Evolutionary conservation across 805 yeast species (phyloP).

Genomic region (Metschnikowia continentalis): DNA sequence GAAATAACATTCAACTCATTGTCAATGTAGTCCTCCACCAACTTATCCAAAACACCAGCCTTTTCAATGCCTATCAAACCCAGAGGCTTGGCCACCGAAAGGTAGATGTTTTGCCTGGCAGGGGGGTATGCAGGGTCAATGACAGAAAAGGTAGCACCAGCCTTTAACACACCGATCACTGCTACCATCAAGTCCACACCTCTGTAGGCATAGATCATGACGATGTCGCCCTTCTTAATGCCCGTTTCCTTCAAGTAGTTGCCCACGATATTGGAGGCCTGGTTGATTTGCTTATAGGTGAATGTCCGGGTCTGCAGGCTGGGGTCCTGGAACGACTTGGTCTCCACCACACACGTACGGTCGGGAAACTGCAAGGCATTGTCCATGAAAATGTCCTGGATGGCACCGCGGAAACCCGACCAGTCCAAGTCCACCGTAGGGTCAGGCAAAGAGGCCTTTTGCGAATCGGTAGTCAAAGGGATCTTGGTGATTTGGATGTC

Average conservation of each 20-base stretch:
- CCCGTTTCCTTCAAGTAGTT: slow-evolving; percentile 81
- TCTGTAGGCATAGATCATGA: slow-evolving; percentile 95
- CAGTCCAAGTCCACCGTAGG: slow-evolving; percentile 87
- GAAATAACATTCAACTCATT: slow-evolving; percentile 70
- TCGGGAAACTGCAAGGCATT: slow-evolving; percentile 86
- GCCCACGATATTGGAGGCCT: slow-evolving; percentile 90
- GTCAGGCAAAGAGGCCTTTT: slow-evolving; percentile 65
- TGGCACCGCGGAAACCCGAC: slow-evolving; percentile 89
- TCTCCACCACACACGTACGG: slow-evolving; percentile 88
- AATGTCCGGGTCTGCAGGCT: slow-evolving; percentile 61
- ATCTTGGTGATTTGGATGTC: slow-evolving; percentile 52
- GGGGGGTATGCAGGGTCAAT: slow-evolving; percentile 99
- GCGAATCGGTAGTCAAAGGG: slow-evolving; percentile 65
- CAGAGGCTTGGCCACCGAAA: slow-evolving; percentile 88
- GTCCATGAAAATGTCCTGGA: slow-evolving; percentile 88
- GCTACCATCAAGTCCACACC: slow-evolving; percentile 97
- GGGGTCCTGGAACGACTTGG: slow-evolving; percentile 63
- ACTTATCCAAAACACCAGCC: slow-evolving; percentile 77
- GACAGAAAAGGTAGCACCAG: slow-evolving; percentile 98
- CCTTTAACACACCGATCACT: slow-evolving; percentile 95
- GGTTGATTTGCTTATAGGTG: slow-evolving; percentile 82
- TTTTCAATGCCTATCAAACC: slow-evolving; percentile 87
- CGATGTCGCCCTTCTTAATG: slow-evolving; percentile 86
- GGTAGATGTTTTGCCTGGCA: slow-evolving; percentile 89
- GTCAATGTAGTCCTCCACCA: slow-evolving; percentile 74